Percentiles rank a stretch among this genome's conserved stretches.
Conservation (phyloP, 2,329 filamentous ascomycete genomes). For the Colletotrichum scovillei region DNA sequence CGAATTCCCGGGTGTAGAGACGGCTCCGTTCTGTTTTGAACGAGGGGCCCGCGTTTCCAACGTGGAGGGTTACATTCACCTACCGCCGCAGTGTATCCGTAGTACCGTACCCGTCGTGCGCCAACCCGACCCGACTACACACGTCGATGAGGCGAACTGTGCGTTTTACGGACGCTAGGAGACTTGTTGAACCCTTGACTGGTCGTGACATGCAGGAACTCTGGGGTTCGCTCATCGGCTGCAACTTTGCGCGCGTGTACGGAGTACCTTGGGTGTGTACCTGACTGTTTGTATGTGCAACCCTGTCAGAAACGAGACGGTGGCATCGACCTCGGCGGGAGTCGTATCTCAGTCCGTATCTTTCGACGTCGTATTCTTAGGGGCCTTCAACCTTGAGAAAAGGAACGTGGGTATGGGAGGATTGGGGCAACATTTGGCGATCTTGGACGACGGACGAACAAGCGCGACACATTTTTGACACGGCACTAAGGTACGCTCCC, state of each 20-base stretch:
- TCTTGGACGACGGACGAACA: not conserved
- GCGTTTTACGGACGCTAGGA: slow-evolving; percentile 15
- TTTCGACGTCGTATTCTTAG: not conserved
- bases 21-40: slow-evolving; percentile 28
- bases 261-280: not conserved
- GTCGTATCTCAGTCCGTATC: not conserved
- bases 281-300: not conserved
- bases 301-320: slow-evolving; percentile 7
- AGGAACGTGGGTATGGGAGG: not conserved
- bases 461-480: slow-evolving; percentile 19
- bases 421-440: not conserved
- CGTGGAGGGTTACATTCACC: slow-evolving; percentile 29
- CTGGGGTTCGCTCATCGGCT: slow-evolving; percentile 9
- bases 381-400: not conserved
- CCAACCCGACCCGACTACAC: not conserved
- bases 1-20: not conserved
- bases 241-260: slow-evolving; percentile 5
- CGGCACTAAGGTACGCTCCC: slow-evolving; percentile 19
- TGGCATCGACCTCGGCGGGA: not conserved
- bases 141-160: not conserved
- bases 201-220: slow-evolving; percentile 17
- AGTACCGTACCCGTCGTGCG: not conserved
- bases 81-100: not conserved
- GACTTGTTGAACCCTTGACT: slow-evolving; percentile 20
- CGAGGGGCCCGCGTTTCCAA: not conserved